Percentiles rank a stretch among this genome's conserved stretches.
Conservation (phyloP, 75 land plant genomes). For the Sequoiadendron giganteum region DNA sequence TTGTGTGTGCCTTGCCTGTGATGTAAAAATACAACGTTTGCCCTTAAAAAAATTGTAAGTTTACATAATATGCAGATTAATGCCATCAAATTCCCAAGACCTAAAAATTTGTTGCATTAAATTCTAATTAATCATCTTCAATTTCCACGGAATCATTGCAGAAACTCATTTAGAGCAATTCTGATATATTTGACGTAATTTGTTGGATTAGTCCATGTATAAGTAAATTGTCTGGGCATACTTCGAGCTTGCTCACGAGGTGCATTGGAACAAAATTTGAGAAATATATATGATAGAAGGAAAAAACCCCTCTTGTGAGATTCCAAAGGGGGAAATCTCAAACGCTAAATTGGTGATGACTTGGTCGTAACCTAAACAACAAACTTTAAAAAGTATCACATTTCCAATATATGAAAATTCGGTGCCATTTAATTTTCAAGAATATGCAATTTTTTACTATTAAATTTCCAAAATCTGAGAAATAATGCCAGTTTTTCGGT, state of each 20-base stretch:
- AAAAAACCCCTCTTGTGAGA: background rate
- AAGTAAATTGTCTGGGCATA: background rate
- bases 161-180: background rate
- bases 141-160: background rate
- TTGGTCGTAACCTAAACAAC: background rate
- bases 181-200: background rate
- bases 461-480: background rate
- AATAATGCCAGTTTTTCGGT: background rate
- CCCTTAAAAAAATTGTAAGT: background rate
- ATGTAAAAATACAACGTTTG: background rate
- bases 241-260: background rate
- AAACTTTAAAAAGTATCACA: background rate
- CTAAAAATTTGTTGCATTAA: background rate
- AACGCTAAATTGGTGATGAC: too few species aligned
- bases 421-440: too few species aligned
- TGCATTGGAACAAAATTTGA: background rate
- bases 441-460: background rate
- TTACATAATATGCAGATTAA: background rate
- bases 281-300: background rate
- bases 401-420: background rate
- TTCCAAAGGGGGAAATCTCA: background rate
- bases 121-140: background rate
- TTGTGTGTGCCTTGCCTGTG: background rate
- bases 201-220: too few species aligned
- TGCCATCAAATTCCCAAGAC: background rate